These are phyloP conservation scores for Diaporthe longicolla DNA, from an alignment of 2,329 filamentous ascomycete genomes.

Conservation along the genomic window DNA sequence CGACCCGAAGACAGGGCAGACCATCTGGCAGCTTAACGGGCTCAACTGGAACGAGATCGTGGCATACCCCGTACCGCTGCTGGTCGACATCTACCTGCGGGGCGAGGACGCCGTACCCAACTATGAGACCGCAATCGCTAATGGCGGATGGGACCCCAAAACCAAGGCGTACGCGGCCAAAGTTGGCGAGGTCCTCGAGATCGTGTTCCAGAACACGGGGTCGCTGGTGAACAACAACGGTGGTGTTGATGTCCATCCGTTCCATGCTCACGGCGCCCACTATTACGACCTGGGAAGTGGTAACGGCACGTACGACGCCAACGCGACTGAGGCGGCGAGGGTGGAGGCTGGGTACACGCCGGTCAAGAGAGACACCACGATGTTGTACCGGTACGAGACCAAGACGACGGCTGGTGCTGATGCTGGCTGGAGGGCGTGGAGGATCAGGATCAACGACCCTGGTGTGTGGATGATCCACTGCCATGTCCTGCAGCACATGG, in stretches of 20 bases:
- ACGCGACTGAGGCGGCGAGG: slow-evolving; percentile 60
- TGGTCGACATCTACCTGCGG: slow-evolving; percentile 66
- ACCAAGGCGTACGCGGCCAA: slow-evolving; percentile 65
- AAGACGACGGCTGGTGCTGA: slow-evolving; percentile 56
- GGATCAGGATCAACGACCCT: slow-evolving; percentile 63
- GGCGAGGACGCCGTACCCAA: slow-evolving; percentile 62
- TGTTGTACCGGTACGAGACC: slow-evolving; percentile 67
- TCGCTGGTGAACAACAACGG: slow-evolving; percentile 60
- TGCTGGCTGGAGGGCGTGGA: slow-evolving; percentile 73
- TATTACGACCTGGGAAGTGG: slow-evolving; percentile 68
- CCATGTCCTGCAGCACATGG: slow-evolving; percentile 70
- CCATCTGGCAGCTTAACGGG: slow-evolving; percentile 59
- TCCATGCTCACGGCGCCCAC: slow-evolving; percentile 69
- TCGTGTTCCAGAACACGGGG: slow-evolving; percentile 53
- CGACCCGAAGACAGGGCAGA: slow-evolving; percentile 49
- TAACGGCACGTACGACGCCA: slow-evolving; percentile 66
- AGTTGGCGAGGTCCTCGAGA: slow-evolving; percentile 69
- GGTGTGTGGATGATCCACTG: slow-evolving; percentile 76
- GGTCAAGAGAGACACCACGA: slow-evolving; percentile 62
- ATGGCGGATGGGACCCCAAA: slow-evolving; percentile 67
- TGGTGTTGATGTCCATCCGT: slow-evolving; percentile 61
- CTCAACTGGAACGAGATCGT: slow-evolving; percentile 60
- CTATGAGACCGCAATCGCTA: slow-evolving; percentile 63
- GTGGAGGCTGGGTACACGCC: slow-evolving; percentile 53
- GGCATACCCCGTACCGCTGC: slow-evolving; percentile 56